Base-by-base conservation (phyloP, 2,329 filamentous ascomycete species). In the Coniochaeta prunicola region DNA sequence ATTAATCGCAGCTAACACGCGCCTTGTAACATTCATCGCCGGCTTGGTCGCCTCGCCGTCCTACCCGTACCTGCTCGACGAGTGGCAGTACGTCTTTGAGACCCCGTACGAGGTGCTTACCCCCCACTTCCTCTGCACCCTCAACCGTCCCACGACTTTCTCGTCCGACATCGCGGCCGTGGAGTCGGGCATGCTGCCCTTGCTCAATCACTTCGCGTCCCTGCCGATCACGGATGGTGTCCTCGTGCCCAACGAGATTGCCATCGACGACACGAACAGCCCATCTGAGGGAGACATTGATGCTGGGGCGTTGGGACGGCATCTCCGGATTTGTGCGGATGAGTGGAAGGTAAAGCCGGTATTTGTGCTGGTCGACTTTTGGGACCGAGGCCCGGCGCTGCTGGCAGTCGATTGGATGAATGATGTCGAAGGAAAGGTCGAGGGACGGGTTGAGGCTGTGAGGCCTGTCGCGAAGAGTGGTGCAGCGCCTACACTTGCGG, bases 161-260 rank as follows among this genome's bases (percentile, higher is more conserved):
- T 70, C 72, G 24, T 69, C 76, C 3, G 79, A 80, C 55, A 67
- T 80, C 17, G 66, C 76, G 1, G 89, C 87, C 1, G 68, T 89
- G 28, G 68, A 76, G 0, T 77, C 78, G 1, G 82, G 82, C 64
- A 80, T 84, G 65, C 80, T 94, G 70, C 84, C 89, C 28, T 76
- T 94, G 10, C 80, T 90, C 76, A 94, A 94, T 77, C 90, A 94
- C 75, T 93, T 94, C 76, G 80, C 88, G 57, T 86, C 92, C 75
- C 74, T 79, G 59, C 73, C 69, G 5, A 68, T 85, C 24, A 69
- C 76, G n/a, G 71, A 79, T 4, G 77, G 77, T 60, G 82, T 90
- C 65, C 73, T 82, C 63, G 75, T 84, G 42, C 88, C 88, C 2
- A 82, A 88, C 64, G 76, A 80, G n/a, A 77, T 74, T 62, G 77